Evolutionary conservation across 2,329 filamentous ascomycete species (phyloP).

Genomic region (Annulohypoxylon truncatum): DNA sequence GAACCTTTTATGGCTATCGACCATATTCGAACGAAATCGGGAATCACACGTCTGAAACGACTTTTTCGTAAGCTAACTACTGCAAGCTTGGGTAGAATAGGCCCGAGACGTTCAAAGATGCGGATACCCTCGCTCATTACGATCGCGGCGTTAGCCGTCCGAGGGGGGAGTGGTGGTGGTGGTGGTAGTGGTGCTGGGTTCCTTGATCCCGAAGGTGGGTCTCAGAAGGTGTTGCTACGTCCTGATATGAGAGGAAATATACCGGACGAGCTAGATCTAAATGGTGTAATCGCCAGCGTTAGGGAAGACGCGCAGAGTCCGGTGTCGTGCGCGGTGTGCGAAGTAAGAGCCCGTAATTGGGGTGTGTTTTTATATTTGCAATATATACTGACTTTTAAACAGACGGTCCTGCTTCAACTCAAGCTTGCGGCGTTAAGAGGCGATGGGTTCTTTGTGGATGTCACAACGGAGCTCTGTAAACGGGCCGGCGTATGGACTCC

Average conservation of each 20-base stretch:
- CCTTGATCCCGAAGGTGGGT: neutral
- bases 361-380: neutral
- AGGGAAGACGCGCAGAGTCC: conserved; percentile 39
- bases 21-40: neutral
- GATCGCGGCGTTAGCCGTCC: neutral
- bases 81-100: neutral
- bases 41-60: neutral
- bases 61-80: neutral
- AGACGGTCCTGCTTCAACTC: conserved; percentile 43
- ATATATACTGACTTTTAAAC: conserved; percentile 18
- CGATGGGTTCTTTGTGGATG: conserved; percentile 43
- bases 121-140: conserved; percentile 17
- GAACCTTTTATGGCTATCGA: neutral
- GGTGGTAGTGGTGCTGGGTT: neutral
- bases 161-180: too few species aligned
- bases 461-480: conserved; percentile 44
- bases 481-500: conserved; percentile 36
- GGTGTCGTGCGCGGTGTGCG: conserved; percentile 46
- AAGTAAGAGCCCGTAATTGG: conserved; percentile 46
- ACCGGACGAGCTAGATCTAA: neutral
- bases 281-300: conserved; percentile 7
- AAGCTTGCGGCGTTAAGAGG: conserved; percentile 43
- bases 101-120: conserved; percentile 14
- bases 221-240: conserved; percentile 26
- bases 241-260: neutral